Evolutionary conservation across 2,329 filamentous ascomycete genomes (phyloP).

Genomic region (Xylogone sp.): DNA sequence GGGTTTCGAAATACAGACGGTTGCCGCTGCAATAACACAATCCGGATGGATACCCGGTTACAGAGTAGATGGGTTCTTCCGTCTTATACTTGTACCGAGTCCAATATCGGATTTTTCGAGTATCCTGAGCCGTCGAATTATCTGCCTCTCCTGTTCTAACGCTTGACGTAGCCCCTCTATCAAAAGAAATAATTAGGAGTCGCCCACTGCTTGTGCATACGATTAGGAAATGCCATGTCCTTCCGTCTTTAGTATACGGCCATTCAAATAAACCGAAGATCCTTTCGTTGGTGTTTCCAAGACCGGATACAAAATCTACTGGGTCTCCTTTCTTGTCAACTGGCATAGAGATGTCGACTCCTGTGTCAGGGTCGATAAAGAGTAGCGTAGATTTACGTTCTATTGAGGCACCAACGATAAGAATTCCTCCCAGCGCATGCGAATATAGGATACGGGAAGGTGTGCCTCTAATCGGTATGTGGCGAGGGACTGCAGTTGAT

Average conservation of each 20-base stretch:
- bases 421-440: slow-evolving; percentile 40
- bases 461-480: slow-evolving; percentile 36
- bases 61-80: slow-evolving; percentile 49
- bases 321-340: slow-evolving; percentile 37
- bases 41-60: slow-evolving; percentile 50
- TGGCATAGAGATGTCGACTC: slow-evolving; percentile 45
- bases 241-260: slow-evolving; percentile 53
- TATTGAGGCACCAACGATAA: slow-evolving; percentile 48
- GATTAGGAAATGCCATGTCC: slow-evolving; percentile 59
- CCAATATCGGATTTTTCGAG: slow-evolving; percentile 44
- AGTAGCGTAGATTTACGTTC: slow-evolving; percentile 44
- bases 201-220: slow-evolving; percentile 52
- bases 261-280: slow-evolving; percentile 63
- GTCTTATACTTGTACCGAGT: slow-evolving; percentile 47
- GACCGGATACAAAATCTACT: slow-evolving; percentile 47
- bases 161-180: slow-evolving; percentile 25
- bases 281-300: slow-evolving; percentile 54
- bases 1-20: slow-evolving; percentile 51
- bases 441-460: slow-evolving; percentile 49
- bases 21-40: slow-evolving; percentile 53
- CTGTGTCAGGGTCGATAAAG: slow-evolving; percentile 55
- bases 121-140: not conserved
- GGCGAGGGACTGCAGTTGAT: slow-evolving; percentile 45
- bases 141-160: not conserved
- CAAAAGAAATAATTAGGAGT: slow-evolving; percentile 52